These are phyloP conservation scores for Verticillium nubilum DNA, from an alignment of 2,329 filamentous ascomycete species.

Conservation along the genomic window DNA sequence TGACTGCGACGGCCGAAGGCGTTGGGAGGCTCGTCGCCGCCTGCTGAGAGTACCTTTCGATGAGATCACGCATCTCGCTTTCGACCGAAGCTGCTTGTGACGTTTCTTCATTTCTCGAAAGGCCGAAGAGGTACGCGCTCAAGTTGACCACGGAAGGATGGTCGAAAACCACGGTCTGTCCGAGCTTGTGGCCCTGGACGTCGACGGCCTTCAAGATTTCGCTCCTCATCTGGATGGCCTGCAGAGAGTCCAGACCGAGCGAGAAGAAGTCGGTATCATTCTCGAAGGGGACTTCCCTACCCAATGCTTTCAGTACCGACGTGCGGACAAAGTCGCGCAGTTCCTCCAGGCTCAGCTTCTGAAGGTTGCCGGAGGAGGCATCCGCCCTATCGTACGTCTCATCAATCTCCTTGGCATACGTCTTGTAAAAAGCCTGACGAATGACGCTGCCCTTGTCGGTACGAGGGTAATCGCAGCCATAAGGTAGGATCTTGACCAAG, in stretches of 20 bases:
- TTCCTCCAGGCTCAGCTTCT: conserved; percentile 17
- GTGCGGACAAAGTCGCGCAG: conserved; percentile 26
- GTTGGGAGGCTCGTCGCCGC: not conserved
- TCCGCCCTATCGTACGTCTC: conserved; percentile 25
- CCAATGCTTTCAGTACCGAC: conserved; percentile 20
- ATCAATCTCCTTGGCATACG: conserved; percentile 11
- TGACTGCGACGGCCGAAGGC: conserved; percentile 36
- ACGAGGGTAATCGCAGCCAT: conserved; percentile 32
- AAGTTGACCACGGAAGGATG: conserved; percentile 42
- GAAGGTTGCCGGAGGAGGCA: conserved; percentile 10
- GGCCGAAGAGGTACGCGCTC: conserved; percentile 34
- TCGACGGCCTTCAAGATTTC: conserved; percentile 46
- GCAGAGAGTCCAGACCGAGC: conserved; percentile 52
- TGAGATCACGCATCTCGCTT: conserved; percentile 19
- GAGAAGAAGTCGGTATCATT: conserved; percentile 52
- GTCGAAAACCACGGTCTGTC: conserved; percentile 56
- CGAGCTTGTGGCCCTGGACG: conserved; percentile 37
- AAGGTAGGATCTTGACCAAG: conserved; percentile 43
- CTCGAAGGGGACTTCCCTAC: conserved; percentile 16
- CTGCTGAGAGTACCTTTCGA: conserved; percentile 15
- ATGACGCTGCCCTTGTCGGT: conserved; percentile 21
- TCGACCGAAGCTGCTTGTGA: conserved; percentile 19
- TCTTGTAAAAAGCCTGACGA: conserved; percentile 23
- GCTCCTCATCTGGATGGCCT: conserved; percentile 50
- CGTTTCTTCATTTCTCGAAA: conserved; percentile 29